phyloP scores from a whole-genome alignment of 805 yeast genomes.

The Candida hungchunana region DNA sequence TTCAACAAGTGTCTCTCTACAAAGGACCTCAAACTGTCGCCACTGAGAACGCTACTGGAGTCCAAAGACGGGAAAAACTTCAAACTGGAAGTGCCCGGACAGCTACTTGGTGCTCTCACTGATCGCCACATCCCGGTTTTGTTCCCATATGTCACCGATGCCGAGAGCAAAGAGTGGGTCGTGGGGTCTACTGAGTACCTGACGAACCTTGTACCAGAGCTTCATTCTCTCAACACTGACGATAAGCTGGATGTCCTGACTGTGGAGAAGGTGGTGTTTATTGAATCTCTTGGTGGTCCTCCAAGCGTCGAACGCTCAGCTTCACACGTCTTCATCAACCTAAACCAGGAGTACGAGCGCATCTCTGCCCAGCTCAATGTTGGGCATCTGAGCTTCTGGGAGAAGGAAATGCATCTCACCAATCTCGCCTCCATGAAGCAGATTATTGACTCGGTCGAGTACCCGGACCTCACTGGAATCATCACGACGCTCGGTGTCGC shows the following conservation, averaged over 20 bases:
- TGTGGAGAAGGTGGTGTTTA: slow-evolving; percentile 75
- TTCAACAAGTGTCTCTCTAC: slow-evolving; percentile 10
- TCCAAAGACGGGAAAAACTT: slow-evolving; percentile 1
- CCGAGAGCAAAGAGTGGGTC: slow-evolving; percentile 36
- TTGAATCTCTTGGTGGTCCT: slow-evolving; percentile 85
- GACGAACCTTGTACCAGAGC: slow-evolving; percentile 28
- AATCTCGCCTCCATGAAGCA: slow-evolving; percentile 66
- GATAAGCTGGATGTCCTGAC: slow-evolving; percentile 28
- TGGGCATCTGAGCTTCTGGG: slow-evolving; percentile 45
- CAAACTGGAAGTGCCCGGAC: slow-evolving; percentile 10
- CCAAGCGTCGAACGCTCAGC: slow-evolving; percentile 82
- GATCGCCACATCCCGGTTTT: slow-evolving; percentile 38
- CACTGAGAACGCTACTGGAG: slow-evolving; percentile 16
- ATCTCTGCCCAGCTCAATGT: slow-evolving; percentile 59
- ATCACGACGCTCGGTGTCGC: slow-evolving; percentile 84
- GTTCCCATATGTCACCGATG: slow-evolving; percentile 66
- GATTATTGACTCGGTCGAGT: slow-evolving; percentile 42
- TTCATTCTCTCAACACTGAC: slow-evolving; percentile 18
- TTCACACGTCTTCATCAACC: slow-evolving; percentile 82
- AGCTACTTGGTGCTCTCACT: slow-evolving; percentile 6
- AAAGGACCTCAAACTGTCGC: slow-evolving; percentile 12
- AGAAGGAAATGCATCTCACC: slow-evolving; percentile 51
- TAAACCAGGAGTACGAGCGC: slow-evolving; percentile 73
- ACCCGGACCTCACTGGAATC: slow-evolving; percentile 63
- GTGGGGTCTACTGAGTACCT: slow-evolving; percentile 40